These are phyloP conservation scores for Hordeum vulgare DNA, from an alignment of 176 grass and related monocot species.

Conservation along the genomic window DNA sequence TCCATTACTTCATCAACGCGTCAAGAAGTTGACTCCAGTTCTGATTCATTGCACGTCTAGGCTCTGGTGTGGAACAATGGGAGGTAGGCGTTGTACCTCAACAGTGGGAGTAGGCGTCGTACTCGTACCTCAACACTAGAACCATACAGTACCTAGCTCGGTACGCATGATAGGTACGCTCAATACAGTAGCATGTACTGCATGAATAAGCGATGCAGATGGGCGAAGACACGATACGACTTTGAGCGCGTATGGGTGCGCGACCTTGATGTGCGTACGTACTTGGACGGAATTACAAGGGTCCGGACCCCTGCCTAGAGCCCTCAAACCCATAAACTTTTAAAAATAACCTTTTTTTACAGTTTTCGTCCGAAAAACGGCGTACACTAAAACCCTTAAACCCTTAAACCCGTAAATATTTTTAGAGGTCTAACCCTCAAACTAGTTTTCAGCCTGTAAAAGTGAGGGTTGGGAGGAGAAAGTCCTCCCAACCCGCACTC, in stretches of 20 bases:
- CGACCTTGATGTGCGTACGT: neutral
- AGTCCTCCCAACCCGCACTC: too few species aligned
- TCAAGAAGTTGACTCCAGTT: neutral
- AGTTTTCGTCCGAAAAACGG: too few species aligned
- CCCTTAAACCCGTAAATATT: too few species aligned
- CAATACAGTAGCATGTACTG: neutral
- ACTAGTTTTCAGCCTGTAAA: too few species aligned
- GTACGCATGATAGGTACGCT: neutral
- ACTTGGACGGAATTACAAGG: neutral
- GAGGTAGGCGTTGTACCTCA: neutral
- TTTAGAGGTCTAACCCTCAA: too few species aligned
- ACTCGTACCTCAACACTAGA: too few species aligned
- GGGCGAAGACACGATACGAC: too few species aligned
- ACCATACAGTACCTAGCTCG: neutral
- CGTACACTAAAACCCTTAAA: too few species aligned
- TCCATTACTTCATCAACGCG: neutral
- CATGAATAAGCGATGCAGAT: neutral
- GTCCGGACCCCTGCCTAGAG: neutral
- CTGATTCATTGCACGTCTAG: neutral
- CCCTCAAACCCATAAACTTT: too few species aligned
- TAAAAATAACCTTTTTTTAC: too few species aligned
- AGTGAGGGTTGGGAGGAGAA: too few species aligned
- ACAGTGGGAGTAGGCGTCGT: too few species aligned
- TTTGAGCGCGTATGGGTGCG: neutral
- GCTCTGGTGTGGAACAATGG: neutral